These are phyloP conservation scores for Hyaloscypha bicolor DNA, from an alignment of 495 filamentous ascomycete species.

Conservation along the genomic window DNA sequence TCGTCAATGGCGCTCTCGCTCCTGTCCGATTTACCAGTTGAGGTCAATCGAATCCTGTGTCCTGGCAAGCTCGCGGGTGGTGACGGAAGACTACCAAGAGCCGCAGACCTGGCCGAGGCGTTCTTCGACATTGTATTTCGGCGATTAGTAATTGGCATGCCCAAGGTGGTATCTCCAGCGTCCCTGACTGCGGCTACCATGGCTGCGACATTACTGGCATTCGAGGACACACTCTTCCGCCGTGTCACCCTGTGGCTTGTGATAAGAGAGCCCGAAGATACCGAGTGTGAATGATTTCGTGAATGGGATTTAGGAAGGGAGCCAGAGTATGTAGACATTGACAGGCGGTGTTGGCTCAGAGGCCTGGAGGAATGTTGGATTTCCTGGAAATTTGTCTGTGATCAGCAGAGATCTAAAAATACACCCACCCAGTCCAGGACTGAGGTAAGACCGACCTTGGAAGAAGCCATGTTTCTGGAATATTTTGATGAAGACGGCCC, in stretches of 20 bases:
- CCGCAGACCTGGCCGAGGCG: constrained; percentile 42
- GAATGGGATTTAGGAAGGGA: constrained; percentile 34
- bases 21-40: constrained; percentile 42
- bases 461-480: constrained; percentile 31
- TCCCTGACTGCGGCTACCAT: constrained; percentile 75
- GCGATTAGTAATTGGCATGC: constrained; percentile 48
- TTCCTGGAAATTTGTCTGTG: constrained; percentile 25
- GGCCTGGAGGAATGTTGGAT: constrained; percentile 34
- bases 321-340: constrained; percentile 28
- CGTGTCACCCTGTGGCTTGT: constrained; percentile 83
- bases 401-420: constrained; percentile 34
- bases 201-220: constrained; percentile 71
- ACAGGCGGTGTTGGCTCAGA: constrained; percentile 32
- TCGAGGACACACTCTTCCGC: constrained; percentile 86
- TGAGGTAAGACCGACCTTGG: constrained; percentile 28
- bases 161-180: constrained; percentile 53
- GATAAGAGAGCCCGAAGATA: constrained; percentile 79
- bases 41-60: constrained; percentile 37
- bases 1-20: constrained; percentile 63
- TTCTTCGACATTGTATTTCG: constrained; percentile 55
- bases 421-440: constrained; percentile 2
- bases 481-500: constrained; percentile 29
- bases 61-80: constrained; percentile 50
- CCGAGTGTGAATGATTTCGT: constrained; percentile 81
- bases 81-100: constrained; percentile 56